These are phyloP conservation scores for Fusarium duplospermum DNA, from an alignment of 2,329 filamentous ascomycete genomes.

Conservation along the genomic window DNA sequence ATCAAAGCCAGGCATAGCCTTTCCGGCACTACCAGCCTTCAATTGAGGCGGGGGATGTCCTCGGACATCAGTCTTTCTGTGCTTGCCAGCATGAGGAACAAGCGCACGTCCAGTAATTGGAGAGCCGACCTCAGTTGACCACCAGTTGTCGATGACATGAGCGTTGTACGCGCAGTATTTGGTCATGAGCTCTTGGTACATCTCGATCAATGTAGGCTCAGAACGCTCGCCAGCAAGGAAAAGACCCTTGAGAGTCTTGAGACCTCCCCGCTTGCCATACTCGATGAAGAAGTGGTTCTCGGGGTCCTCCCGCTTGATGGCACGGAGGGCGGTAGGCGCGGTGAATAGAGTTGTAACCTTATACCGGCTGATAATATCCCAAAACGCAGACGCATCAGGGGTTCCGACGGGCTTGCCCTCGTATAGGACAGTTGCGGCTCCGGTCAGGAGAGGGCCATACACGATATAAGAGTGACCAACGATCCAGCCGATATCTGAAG, in stretches of 20 bases:
- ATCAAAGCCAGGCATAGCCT: slow-evolving; percentile 92
- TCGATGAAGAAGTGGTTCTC: slow-evolving; percentile 73
- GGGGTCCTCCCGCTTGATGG: slow-evolving; percentile 88
- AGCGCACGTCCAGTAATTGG: slow-evolving; percentile 68
- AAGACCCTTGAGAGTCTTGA: slow-evolving; percentile 78
- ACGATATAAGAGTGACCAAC: slow-evolving; percentile 80
- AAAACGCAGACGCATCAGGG: slow-evolving; percentile 87
- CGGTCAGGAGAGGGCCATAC: slow-evolving; percentile 86
- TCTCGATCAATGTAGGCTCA: slow-evolving; percentile 84
- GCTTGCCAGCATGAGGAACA: slow-evolving; percentile 67
- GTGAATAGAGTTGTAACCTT: slow-evolving; percentile 87
- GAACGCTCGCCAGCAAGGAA: slow-evolving; percentile 92
- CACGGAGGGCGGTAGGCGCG: slow-evolving; percentile 86
- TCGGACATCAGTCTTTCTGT: slow-evolving; percentile 59
- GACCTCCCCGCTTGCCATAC: slow-evolving; percentile 74
- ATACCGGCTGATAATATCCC: slow-evolving; percentile 87
- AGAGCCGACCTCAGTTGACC: slow-evolving; percentile 69
- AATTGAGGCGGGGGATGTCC: slow-evolving; percentile 63
- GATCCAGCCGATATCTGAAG: slow-evolving; percentile 91
- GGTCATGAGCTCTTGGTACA: slow-evolving; percentile 80
- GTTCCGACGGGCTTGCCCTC: slow-evolving; percentile 96
- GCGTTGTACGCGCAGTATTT: slow-evolving; percentile 73
- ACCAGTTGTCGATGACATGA: slow-evolving; percentile 70
- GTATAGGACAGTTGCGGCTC: slow-evolving; percentile 87
- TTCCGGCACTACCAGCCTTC: slow-evolving; percentile 88